Conservation (phyloP, 1,284 basidiomycete genomes). For the Singerocomus inundabilis region DNA sequence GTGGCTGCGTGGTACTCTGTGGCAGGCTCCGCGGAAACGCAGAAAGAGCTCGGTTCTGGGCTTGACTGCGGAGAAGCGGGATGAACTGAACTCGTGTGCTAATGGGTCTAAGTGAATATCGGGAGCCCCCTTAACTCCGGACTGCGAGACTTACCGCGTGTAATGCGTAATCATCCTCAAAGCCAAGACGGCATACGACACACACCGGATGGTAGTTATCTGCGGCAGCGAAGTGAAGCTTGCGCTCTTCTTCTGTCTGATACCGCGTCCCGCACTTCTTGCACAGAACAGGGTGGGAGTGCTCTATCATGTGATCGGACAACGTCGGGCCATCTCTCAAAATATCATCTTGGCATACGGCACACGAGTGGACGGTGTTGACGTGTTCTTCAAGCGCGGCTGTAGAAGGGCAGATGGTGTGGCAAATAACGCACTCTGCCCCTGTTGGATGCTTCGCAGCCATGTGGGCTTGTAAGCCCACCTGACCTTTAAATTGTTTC, state of each 20-base stretch:
- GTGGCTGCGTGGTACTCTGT: slow-evolving; percentile 4
- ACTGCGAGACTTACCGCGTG: slow-evolving; percentile 18
- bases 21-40: slow-evolving; percentile 9
- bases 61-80: slow-evolving; percentile 14
- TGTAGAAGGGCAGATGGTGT: slow-evolving; percentile 22
- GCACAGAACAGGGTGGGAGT: slow-evolving; percentile 29
- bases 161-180: slow-evolving; percentile 29
- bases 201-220: slow-evolving; percentile 30
- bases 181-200: slow-evolving; percentile 23
- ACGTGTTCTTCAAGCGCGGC: slow-evolving; percentile 27
- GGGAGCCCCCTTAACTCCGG: slow-evolving; percentile 7
- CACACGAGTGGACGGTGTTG: slow-evolving; percentile 26
- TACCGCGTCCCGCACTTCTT: slow-evolving; percentile 29
- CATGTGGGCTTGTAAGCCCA: slow-evolving; percentile 25
- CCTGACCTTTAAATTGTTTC: slow-evolving; percentile 24
- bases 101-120: slow-evolving; percentile 12
- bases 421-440: slow-evolving; percentile 28
- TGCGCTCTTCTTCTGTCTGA: slow-evolving; percentile 29
- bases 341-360: slow-evolving; percentile 29
- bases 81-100: slow-evolving; percentile 23
- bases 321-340: slow-evolving; percentile 28
- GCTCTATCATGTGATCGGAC: slow-evolving; percentile 28
- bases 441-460: slow-evolving; percentile 27
- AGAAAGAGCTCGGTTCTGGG: slow-evolving; percentile 11
- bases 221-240: slow-evolving; percentile 24